Base-by-base conservation (phyloP, 2,329 filamentous ascomycete genomes). In the Drechslera avenae region DNA sequence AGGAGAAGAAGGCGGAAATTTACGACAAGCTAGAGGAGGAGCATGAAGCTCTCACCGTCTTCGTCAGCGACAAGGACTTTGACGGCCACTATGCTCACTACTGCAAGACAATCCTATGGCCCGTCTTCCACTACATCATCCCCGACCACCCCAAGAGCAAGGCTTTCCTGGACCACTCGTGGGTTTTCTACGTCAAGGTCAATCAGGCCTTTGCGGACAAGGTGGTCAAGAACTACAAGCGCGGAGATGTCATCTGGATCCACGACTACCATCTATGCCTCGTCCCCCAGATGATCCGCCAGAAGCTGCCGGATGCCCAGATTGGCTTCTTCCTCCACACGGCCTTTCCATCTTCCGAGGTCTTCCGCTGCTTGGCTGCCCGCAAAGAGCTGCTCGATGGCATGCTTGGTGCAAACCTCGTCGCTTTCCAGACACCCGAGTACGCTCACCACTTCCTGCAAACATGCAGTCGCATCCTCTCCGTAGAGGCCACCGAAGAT, bases 101-200 rank as follows among this genome's bases (percentile, higher is more conserved):
- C 72, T 97, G 92, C 86, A 97, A 97, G 78, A 91, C 93, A 68
- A 96, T 97, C 47, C 81, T 97, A 5, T 97, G 93, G 93, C 93
- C 93, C 1, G 92, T 97, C 53, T 96, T 97, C 74, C 92, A 97
- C 75, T 97, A 97, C 73, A 92, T 97, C 74, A 96, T 97, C 52
- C 94, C 93, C 0, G 94, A 97, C 71, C 95, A 96, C 69, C 93
- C 93, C 19, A 96, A 96, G 81, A 97, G 91, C 84, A 97, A 97
- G 55, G 93, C 93, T 0, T 97, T 96, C 72, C 89, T 96, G 73
- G 93, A 97, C 63, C 92, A 97, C 74, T 97, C 92, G 0, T 97
- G 92, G 91, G 84, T 91, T 62, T 96, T 90, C 78, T 97, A 97
- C 66, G 88, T 91, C 69, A 90, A 90, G 46, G 83, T 97, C 68